A percentile compares a stretch with the other conserved stretches of the same genome.
phyloP scores from a whole-genome alignment of 495 filamentous ascomycete species.

The Astrothelium macrocarpum region DNA sequence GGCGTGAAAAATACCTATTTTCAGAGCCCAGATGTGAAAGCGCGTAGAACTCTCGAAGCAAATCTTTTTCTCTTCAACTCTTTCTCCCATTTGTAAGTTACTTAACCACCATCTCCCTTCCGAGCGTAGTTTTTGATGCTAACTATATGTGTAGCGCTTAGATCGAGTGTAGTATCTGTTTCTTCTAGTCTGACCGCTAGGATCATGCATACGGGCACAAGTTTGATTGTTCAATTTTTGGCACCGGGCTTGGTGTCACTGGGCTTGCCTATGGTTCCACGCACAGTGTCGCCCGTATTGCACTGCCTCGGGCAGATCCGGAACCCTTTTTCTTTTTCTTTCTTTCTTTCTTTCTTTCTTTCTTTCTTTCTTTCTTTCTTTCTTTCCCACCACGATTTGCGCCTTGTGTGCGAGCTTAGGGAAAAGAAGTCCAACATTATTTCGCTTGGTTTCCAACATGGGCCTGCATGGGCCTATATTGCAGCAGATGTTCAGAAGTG shows the following conservation, averaged over 20 bases:
- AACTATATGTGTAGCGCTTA: conserved; percentile 68
- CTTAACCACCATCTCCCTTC: conserved; percentile 8
- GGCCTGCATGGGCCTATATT: too few species aligned
- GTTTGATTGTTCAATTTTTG: conserved; percentile 25
- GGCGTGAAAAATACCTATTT: too few species aligned
- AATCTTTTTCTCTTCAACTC: neutral
- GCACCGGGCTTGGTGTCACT: conserved; percentile 49
- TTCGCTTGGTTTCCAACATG: neutral
- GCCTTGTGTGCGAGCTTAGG: neutral
- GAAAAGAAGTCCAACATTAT: neutral
- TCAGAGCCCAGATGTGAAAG: neutral
- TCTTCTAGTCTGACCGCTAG: conserved; percentile 58
- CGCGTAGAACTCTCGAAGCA: too few species aligned
- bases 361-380: too few species aligned
- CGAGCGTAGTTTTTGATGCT: too few species aligned
- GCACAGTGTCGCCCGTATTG: conserved; percentile 80
- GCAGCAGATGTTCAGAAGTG: too few species aligned
- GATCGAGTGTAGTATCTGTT: conserved; percentile 99
- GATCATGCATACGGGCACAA: neutral
- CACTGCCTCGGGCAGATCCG: conserved; percentile 81
- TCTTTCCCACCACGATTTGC: neutral
- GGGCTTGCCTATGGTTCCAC: conserved; percentile 67
- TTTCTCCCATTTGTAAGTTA: neutral
- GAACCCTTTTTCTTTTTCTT: conserved; percentile 28
- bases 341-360: too few species aligned